These are phyloP conservation scores for Serendipita sp. DNA, from an alignment of 768 basidiomycete genomes.

Conservation along the genomic window DNA sequence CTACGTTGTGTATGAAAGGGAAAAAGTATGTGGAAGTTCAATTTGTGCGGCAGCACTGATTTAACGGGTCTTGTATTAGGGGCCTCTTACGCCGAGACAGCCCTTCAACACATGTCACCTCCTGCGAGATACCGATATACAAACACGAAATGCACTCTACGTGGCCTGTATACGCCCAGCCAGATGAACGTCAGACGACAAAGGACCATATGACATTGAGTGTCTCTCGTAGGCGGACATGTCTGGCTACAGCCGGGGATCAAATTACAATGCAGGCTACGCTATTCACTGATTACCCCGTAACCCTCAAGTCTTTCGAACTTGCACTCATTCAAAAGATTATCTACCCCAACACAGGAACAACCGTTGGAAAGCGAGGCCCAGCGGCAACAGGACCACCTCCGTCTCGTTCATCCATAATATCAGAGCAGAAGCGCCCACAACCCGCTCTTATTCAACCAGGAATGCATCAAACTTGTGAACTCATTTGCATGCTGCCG, in stretches of 20 bases:
- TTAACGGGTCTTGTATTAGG: slow-evolving; percentile 22
- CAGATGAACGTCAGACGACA: slow-evolving; percentile 46
- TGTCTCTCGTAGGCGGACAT: slow-evolving; percentile 59
- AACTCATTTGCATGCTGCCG: slow-evolving; percentile 54
- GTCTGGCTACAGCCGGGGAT: slow-evolving; percentile 69
- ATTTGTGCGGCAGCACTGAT: neutral
- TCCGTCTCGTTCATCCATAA: slow-evolving; percentile 34
- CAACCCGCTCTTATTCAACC: slow-evolving; percentile 60
- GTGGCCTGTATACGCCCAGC: slow-evolving; percentile 80
- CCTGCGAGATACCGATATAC: slow-evolving; percentile 64
- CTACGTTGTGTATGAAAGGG: slow-evolving; percentile 68
- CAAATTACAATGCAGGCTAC: slow-evolving; percentile 54
- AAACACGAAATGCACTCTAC: slow-evolving; percentile 89
- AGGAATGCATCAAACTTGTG: slow-evolving; percentile 52
- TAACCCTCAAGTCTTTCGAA: slow-evolving; percentile 71
- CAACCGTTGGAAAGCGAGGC: neutral
- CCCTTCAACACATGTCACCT: slow-evolving; percentile 46
- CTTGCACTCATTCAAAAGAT: slow-evolving; percentile 63
- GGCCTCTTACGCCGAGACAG: slow-evolving; percentile 73
- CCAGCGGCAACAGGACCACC: neutral
- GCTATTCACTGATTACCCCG: slow-evolving; percentile 54
- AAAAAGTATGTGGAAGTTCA: slow-evolving; percentile 45
- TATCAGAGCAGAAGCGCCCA: slow-evolving; percentile 57
- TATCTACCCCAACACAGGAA: slow-evolving; percentile 26
- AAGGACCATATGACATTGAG: slow-evolving; percentile 59